These are phyloP conservation scores for Ceratocystis huliohia DNA, from an alignment of 2,329 filamentous ascomycete species.

Conservation along the genomic window DNA sequence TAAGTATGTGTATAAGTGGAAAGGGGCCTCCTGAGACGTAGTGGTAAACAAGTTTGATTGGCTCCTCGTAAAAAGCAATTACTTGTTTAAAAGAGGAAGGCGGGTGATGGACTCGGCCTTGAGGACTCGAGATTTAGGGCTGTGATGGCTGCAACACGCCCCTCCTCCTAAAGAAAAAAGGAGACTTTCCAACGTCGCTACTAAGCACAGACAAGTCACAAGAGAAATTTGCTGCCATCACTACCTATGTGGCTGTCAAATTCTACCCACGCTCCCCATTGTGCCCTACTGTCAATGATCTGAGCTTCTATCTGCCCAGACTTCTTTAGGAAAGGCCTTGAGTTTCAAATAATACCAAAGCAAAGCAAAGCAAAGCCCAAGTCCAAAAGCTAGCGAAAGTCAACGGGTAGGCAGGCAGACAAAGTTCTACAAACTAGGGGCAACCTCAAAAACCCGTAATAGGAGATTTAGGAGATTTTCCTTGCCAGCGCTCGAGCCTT, in stretches of 20 bases:
- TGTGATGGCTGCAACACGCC: background rate
- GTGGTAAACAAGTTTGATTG: background rate
- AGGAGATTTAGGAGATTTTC: conserved; percentile 4
- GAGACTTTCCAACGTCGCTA: background rate
- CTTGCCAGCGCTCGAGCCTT: background rate
- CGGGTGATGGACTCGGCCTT: background rate
- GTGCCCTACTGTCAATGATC: conserved; percentile 3
- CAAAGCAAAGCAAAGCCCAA: background rate
- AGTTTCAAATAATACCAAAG: background rate
- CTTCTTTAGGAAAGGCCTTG: background rate
- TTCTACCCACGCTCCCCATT: background rate
- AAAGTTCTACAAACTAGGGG: background rate
- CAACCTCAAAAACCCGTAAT: conserved; percentile 3
- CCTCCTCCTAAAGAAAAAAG: background rate
- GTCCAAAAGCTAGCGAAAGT: background rate
- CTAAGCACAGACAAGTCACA: background rate
- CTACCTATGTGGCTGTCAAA: conserved; percentile 5
- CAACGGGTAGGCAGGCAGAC: background rate
- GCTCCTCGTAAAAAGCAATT: background rate
- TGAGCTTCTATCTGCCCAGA: background rate
- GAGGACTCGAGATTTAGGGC: conserved; percentile 6
- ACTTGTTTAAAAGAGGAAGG: background rate
- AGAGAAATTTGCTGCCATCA: conserved; percentile 4
- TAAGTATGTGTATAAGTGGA: background rate
- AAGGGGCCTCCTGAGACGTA: background rate